Base-by-base conservation (phyloP, 2,329 filamentous ascomycete genomes). In the Colletotrichum lupini region DNA sequence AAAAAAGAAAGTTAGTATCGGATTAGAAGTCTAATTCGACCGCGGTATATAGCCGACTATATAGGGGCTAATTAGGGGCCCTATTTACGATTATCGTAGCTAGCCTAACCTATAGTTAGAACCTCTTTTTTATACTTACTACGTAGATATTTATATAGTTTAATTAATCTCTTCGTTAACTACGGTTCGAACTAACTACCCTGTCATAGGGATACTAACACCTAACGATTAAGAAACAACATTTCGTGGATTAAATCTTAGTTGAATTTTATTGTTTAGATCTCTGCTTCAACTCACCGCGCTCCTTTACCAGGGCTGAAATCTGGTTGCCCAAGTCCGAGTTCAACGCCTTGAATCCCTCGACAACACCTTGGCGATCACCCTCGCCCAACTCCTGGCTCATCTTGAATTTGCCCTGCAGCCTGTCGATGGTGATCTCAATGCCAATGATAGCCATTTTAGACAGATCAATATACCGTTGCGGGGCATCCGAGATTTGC, bases 371-470 rank as follows among this genome's bases (percentile, higher is more conserved):
- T 26, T 87, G 80, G 0, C 86, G 79, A 77, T 92, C 91, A 0
- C 84, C 89, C 2, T 79, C 77, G 0, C 78, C 69, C 83, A 86
- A 83, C 77, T 92, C 90, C 81, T 92, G 91, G 75, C 88, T 92
- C 91, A 92, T 91, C 83, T 93, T 92, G 75, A 88, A 91, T 82
- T 91, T 92, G 14, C 91, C 90, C 61, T 88, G 86, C 42, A 92
- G 78, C 5, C 85, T 78, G 0, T 86, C 84, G 68, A 92, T 85
- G 55, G 82, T 79, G 55, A 93, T 89, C 78, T 92, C 89, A 16
- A 92, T 85, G 0, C 91, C 90, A 37, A 92, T 86, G 57, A 92
- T 90, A 53, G 81, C 85, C 82, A 89, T 91, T 79, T 87, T 87
- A 77, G 91, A 75, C 12, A 92, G 76, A 8, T 89, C 84, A 8